Evolutionary conservation across 805 yeast genomes (phyloP), one percentile per base, ranked within the genome.

Genomic region (Sugiyamaella smithiae): DNA sequence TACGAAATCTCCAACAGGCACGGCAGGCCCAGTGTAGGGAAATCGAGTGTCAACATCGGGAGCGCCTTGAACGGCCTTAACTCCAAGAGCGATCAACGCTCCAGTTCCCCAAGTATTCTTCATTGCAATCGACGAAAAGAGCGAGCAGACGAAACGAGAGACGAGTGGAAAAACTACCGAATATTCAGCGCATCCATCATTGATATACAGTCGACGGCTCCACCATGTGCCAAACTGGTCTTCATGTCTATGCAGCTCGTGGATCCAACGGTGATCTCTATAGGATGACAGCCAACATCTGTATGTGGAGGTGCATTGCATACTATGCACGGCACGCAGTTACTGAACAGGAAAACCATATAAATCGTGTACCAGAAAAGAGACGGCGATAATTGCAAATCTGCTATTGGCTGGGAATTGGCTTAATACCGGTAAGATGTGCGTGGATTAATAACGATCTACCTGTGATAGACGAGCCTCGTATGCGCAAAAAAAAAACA

Each of bases 41-140:
- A 32, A 52, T 7, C 53, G 46, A 20, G 53, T 50, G 38, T 52
- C 55, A 22, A 52, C 55, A 24, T 46, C 53, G 8, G 55, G 48
- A 16, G 42, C 45, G 16, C 51, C 43, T 22, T 40, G 43, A 3
- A 17, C 43, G 22, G 24, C 24, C 8, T 17, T 22, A 5, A 28
- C 43, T 12, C 25, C 20, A 17, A 40, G 43, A 5, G 43, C 43
- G 38, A 33, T 33, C 20, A 33, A 33, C 20, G 14, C 8, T 26
- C 9, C 29, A 7, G 11, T 8, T 11, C 32, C n/a, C 32, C 32
- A 28, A 33, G 38, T 33, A 33, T 7, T 14, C 38, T 33, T 33
- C 38, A 33, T 33, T 17, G 17, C 12, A 33, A 33, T 14, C 38
- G 38, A 33, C 14, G n/a, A n/a, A 17, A 33, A 7, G 17, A 33